phyloP scores from a whole-genome alignment of 2,329 filamentous ascomycete species.

The Xylaria sp. region DNA sequence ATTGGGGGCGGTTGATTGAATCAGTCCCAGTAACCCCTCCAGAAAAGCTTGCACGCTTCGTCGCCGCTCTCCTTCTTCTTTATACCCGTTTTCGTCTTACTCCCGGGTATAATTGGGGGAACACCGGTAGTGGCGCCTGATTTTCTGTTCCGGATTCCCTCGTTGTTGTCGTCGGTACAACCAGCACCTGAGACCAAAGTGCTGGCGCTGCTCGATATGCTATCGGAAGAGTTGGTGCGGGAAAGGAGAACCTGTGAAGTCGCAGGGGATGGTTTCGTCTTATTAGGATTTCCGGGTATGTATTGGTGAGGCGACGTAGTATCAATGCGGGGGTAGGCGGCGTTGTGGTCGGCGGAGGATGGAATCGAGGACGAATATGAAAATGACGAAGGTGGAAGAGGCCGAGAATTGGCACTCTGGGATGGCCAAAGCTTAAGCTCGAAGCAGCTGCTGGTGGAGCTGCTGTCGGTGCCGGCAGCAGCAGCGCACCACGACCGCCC shows the following conservation, averaged over 20 bases:
- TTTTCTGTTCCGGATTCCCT: background rate
- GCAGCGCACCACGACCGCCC: constrained; percentile 2
- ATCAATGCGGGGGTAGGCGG: background rate
- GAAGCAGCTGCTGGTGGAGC: constrained; percentile 14
- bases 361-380: background rate
- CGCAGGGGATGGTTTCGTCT: constrained; percentile 2
- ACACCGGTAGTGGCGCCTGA: too few species aligned
- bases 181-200: background rate
- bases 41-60: constrained; percentile 37
- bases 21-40: constrained; percentile 41
- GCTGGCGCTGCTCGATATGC: constrained; percentile 5
- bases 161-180: constrained; percentile 15
- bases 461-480: constrained; percentile 22
- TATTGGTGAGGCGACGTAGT: background rate
- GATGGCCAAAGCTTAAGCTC: constrained; percentile 34
- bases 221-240: constrained; percentile 33
- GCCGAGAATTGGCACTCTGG: constrained; percentile 28
- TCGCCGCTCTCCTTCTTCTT: background rate
- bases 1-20: too few species aligned
- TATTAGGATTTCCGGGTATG: constrained; percentile 5
- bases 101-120: constrained; percentile 1
- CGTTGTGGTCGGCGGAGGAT: background rate
- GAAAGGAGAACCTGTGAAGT: background rate
- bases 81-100: constrained; percentile 15
- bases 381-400: constrained; percentile 6